Base-by-base conservation (phyloP, 2,329 filamentous ascomycete genomes). In the Aspergillus clavatus region DNA sequence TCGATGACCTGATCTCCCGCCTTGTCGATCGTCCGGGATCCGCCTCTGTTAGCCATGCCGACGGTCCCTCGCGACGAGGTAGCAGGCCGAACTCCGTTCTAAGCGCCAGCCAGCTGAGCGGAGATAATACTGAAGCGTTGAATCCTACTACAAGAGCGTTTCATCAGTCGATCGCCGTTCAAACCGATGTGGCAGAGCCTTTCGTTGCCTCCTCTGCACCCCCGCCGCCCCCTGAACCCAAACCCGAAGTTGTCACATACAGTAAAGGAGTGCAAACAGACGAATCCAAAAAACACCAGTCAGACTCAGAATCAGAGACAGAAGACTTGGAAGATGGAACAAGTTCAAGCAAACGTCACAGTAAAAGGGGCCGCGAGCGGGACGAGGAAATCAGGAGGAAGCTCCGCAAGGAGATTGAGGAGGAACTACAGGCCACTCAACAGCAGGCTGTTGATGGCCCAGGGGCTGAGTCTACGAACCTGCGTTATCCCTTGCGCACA, bases 261-360 rank as follows among this genome's bases (percentile, higher is more conserved):
- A 97, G 87, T 76, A 97, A 96, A 72, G 90, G 84, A 45, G 89
- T 97, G 18, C 94, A 98, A 69, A 96, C 93, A 12, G 82, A 85
- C 59, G 82, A 84, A 51, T 87, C 87, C 81, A 74, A 76, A 14
- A 69, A 70, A 5, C 73, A 75, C 4, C 72, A 75, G 45, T 72
- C 78, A 22, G 72, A 76, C 38, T 77, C 81, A 7, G 79, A 80
- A 23, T 77, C 80, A 19, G 84, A 89, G 23, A 75, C 77, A 23
- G 84, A 86, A 18, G 80, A 81, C 29, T 62, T 71, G 7, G 70
- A 76, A 7, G 77, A 77, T 35, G 72, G 71, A 24, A 71, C 73
- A 5, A 68, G 72, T 46, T 73, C 79, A 28, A 80, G 79, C 38
- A 94, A 91, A 71, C 80, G 86, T 57, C 69, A 86, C 53, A 95